Conservation (phyloP, 345 rosid species). For the Eucalyptus curtisii region DNA sequence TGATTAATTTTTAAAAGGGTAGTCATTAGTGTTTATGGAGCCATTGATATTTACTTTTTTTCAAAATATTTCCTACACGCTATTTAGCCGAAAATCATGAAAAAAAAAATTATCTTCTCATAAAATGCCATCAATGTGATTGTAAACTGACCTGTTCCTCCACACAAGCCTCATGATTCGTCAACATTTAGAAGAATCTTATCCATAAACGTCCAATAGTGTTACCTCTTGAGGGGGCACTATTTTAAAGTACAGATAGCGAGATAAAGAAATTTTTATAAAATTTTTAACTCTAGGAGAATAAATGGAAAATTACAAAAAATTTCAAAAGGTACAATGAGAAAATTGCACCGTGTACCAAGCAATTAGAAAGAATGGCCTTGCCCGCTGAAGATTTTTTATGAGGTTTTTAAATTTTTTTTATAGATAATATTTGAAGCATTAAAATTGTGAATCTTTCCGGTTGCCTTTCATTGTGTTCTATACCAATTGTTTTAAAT, state of each 20-base stretch:
- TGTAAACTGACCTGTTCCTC: background rate
- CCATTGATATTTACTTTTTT: background rate
- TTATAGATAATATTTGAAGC: background rate
- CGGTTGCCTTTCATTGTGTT: background rate
- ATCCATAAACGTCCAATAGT: background rate
- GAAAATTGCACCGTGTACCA: background rate
- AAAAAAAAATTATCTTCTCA: background rate
- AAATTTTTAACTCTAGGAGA: background rate
- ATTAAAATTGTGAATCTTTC: background rate
- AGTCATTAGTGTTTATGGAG: background rate
- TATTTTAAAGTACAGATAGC: background rate
- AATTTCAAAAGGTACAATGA: background rate
- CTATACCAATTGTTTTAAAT: background rate
- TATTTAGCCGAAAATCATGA: background rate
- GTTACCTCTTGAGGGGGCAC: background rate
- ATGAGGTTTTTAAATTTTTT: background rate
- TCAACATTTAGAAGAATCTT: background rate
- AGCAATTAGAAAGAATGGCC: background rate
- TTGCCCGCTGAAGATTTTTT: background rate
- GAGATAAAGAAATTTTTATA: background rate
- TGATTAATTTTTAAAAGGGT: background rate
- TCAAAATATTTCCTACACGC: rapidly evolving
- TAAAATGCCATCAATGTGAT: background rate
- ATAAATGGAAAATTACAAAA: background rate
- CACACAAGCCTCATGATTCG: background rate